Base-by-base conservation (phyloP, 768 basidiomycete species). In the Mycena olivaceomarginata region DNA sequence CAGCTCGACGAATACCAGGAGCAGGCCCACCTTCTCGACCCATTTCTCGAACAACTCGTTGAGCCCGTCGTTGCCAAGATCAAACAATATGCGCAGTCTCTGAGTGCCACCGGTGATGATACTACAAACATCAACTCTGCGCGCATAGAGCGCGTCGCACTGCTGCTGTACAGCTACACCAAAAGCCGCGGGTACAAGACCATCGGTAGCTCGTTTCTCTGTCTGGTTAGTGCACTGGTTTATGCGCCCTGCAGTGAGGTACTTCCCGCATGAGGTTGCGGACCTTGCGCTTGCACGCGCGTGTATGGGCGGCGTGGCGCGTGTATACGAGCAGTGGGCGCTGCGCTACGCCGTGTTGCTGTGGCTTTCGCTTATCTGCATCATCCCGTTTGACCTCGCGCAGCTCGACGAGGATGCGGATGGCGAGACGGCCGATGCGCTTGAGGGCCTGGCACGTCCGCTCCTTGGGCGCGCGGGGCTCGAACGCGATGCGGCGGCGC, bases 361-460 rank as follows among this genome's bases (percentile, higher is more conserved):
- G 13, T 99, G 98, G 98, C 89, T 99, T n/a, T 95, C 96, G 25
- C 91, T 99, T 31, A 94, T 98, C 64, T 95, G 95, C 87, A 96
- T 96, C 87, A 94, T 99, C 20, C 98, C 98, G 0, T 99, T 99
- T 84, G 94, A 96, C 82, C 87, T 99, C 51, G 90, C 92, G 41
- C 95, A 96, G 80, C 96, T 98, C 70, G 96, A 97, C 81, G 93
- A 94, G 72, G 81, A 79, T 12, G 88, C 88, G 4, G 83, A 86
- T n/a, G 91, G 92, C 13, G 83, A 88, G 62, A 95, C 95, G 1
- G 92, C 93, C 0, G 79, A 81, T 20, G 83, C 83, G 6, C 85
- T 98, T 3, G 94, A 97, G 79, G 77, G 81, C 1, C 82, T 93
- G 4, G 94, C 91, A 0, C 94, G 90, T 80, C 80, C 80, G 6